These are phyloP conservation scores for Suillus bovinus DNA, from an alignment of 768 basidiomycete genomes.

Conservation along the genomic window DNA sequence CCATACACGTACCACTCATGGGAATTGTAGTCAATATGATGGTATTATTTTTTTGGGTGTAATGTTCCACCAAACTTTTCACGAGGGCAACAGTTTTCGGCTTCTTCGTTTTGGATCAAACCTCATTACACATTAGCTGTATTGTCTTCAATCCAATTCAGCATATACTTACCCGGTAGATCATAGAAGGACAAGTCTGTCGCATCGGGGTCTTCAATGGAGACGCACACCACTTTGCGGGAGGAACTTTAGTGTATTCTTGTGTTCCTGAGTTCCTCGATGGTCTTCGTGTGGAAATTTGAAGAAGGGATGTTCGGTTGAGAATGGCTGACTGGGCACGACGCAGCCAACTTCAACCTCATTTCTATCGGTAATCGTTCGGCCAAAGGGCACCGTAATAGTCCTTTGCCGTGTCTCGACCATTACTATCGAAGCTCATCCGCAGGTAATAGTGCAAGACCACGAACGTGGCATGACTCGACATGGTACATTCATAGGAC, in stretches of 20 bases:
- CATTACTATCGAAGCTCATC: slow-evolving; percentile 36
- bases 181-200: slow-evolving; percentile 43
- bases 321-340: slow-evolving; percentile 63
- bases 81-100: slow-evolving; percentile 45
- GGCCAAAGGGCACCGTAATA: slow-evolving; percentile 42
- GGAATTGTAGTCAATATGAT: slow-evolving; percentile 55
- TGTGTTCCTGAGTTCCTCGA: slow-evolving; percentile 9
- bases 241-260: slow-evolving; percentile 34
- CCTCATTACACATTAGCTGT: slow-evolving; percentile 30
- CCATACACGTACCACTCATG: slow-evolving; percentile 44
- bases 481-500: slow-evolving; percentile 40
- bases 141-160: too few species aligned
- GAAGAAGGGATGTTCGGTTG: slow-evolving; percentile 35
- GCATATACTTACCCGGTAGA: slow-evolving; percentile 33
- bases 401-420: slow-evolving; percentile 22
- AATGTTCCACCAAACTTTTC: slow-evolving; percentile 48
- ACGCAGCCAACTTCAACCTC: slow-evolving; percentile 55
- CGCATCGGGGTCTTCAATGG: slow-evolving; percentile 38
- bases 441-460: slow-evolving; percentile 48
- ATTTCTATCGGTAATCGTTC: slow-evolving; percentile 37
- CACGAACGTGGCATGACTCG: slow-evolving; percentile 25
- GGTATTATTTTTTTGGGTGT: slow-evolving; percentile 48
- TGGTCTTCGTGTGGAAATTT: slow-evolving; percentile 19
- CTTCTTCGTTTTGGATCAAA: slow-evolving; percentile 49
- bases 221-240: slow-evolving; percentile 42